Conservation (phyloP, 495 filamentous ascomycete genomes). For the Penicillium cosmopolitanum region DNA sequence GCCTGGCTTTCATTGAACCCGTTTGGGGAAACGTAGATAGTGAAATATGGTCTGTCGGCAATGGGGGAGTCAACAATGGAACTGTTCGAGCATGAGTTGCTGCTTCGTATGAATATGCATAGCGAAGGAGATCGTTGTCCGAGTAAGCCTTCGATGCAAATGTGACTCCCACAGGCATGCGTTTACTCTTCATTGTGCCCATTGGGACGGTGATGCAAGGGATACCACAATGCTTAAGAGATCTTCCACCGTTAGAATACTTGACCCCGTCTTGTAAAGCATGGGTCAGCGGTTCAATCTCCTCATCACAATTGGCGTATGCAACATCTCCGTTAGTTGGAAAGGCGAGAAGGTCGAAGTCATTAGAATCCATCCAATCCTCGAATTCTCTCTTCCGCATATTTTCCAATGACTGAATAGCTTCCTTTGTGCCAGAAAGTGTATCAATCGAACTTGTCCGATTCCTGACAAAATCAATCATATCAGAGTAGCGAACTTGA, state of each 20-base stretch:
- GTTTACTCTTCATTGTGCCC: conserved; percentile 12
- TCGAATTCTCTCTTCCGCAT: conserved; percentile 14
- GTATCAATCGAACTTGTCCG: conserved; percentile 3
- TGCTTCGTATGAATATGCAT: conserved; percentile 39
- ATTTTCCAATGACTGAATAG: conserved; percentile 13
- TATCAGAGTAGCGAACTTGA: conserved; percentile 10
- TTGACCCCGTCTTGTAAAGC: conserved; percentile 18
- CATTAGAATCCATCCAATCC: conserved; percentile 18
- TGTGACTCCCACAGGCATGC: conserved; percentile 23
- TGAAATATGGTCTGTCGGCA: conserved; percentile 1
- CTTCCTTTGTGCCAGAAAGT: conserved; percentile 5
- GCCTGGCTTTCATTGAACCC: neutral
- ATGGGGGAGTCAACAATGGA: conserved; percentile 2
- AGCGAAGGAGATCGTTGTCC: conserved; percentile 17
- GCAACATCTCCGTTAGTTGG: conserved; percentile 20
- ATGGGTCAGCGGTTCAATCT: conserved; percentile 4
- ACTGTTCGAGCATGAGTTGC: conserved; percentile 5
- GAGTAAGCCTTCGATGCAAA: conserved; percentile 17
- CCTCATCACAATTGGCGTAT: conserved; percentile 13
- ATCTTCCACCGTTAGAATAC: conserved; percentile 21
- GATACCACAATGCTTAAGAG: conserved; percentile 18
- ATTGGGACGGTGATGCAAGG: conserved; percentile 18
- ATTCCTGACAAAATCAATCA: conserved; percentile 8
- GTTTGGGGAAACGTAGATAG: neutral
- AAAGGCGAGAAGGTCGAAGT: conserved; percentile 13